Conservation (phyloP, 129 eudicot species). For the Pulicaria dysenterica region DNA sequence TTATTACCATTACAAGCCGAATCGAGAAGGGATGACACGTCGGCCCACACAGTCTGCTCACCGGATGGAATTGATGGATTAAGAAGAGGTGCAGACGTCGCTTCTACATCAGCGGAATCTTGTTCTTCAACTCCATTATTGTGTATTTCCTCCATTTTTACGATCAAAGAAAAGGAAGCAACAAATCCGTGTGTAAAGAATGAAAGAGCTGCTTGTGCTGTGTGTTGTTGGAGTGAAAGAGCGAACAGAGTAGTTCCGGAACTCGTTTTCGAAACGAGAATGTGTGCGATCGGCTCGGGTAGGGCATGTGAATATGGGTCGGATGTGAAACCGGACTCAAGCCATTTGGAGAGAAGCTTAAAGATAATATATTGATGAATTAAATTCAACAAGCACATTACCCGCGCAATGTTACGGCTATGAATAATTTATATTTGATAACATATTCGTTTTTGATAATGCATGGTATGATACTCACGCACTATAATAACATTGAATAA, state of each 20-base stretch:
- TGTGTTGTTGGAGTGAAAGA: constrained; percentile 13
- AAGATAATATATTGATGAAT: too few species aligned
- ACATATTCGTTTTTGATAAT: too few species aligned
- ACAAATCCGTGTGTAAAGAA: constrained; percentile 2
- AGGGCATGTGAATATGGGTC: constrained; percentile 46
- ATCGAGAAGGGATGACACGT: constrained; percentile 63
- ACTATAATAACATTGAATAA: too few species aligned
- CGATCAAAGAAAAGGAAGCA: neutral
- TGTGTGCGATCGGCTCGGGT: constrained; percentile 43
- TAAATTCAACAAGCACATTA: too few species aligned
- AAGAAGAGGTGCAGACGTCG: constrained; percentile 13
- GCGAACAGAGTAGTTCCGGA: constrained; percentile 10
- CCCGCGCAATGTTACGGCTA: too few species aligned
- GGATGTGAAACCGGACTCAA: constrained; percentile 9
- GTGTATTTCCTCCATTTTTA: too few species aligned
- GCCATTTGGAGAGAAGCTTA: too few species aligned
- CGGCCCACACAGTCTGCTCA: constrained; percentile 75
- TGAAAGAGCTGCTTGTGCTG: constrained; percentile 9
- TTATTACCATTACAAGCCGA: constrained; percentile 65
- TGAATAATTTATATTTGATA: too few species aligned
- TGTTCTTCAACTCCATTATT: constrained; percentile 27
- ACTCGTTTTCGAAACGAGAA: constrained; percentile 22
- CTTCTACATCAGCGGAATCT: constrained; percentile 25
- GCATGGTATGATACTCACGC: too few species aligned
- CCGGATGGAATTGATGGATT: constrained; percentile 65